These are phyloP conservation scores for Fennellomyces sp. DNA, from an alignment of 371 early-diverging fungal genomes.

Conservation along the genomic window DNA sequence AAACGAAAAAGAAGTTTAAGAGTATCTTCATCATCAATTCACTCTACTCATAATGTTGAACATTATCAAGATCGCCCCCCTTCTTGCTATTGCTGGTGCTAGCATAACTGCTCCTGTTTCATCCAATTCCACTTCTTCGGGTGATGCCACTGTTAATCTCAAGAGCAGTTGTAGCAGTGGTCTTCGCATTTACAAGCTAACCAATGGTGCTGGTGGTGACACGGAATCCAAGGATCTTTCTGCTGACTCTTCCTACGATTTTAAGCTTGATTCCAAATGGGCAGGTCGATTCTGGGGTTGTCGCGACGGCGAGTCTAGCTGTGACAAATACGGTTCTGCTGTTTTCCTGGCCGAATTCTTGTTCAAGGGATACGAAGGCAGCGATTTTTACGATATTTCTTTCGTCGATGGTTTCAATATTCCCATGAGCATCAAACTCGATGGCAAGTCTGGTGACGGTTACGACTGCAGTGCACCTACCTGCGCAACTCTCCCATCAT, in stretches of 20 bases:
- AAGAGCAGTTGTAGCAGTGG: conserved; percentile 32
- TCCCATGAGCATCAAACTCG: too few relatives aligned
- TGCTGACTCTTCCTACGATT: conserved; percentile 18
- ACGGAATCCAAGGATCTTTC: conserved; percentile 10
- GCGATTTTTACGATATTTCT: too few relatives aligned
- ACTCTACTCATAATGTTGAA: conserved; percentile 18
- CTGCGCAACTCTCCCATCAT: conserved; percentile 29
- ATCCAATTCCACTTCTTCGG: neutral
- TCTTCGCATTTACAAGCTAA: conserved; percentile 32
- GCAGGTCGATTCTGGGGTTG: conserved; percentile 43
- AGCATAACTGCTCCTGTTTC: conserved; percentile 26
- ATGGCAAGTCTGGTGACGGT: too few relatives aligned
- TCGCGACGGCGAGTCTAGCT: conserved; percentile 26
- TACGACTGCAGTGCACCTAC: conserved; percentile 29
- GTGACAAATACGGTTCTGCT: conserved; percentile 20
- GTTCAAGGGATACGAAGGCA: conserved; percentile 23
- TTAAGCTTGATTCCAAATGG: conserved; percentile 27
- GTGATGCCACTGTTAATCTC: conserved; percentile 29
- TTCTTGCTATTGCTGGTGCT: conserved; percentile 21
- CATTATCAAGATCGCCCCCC: conserved; percentile 15
- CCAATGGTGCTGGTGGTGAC: conserved; percentile 17
- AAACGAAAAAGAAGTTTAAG: too few relatives aligned
- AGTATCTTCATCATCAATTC: too few relatives aligned
- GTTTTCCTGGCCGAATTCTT: conserved; percentile 43
- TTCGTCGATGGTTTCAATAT: too few relatives aligned